phyloP scores from a whole-genome alignment of 2,329 filamentous ascomycete species.

The Aphanoascus verrucosus region DNA sequence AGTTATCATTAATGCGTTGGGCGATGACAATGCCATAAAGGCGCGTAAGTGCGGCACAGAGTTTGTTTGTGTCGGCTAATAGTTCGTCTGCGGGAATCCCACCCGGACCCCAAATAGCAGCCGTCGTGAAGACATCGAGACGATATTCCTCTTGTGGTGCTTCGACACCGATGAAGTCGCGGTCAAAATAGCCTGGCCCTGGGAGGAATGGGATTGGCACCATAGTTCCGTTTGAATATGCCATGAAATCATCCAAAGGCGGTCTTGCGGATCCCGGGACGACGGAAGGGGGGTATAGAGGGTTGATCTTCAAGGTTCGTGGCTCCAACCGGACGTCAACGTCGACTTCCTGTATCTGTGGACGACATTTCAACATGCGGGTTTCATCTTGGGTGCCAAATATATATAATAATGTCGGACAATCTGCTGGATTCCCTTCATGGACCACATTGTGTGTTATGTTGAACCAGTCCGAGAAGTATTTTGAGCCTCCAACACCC shows the following conservation, averaged over 20 bases:
- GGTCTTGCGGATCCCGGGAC: slow-evolving; percentile 7
- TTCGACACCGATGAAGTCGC: slow-evolving; percentile 10
- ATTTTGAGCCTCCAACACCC: slow-evolving; percentile 8
- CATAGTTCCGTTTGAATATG: slow-evolving; percentile 9
- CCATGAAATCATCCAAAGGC: slow-evolving; percentile 12
- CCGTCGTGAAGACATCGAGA: slow-evolving; percentile 8
- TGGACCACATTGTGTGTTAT: slow-evolving; percentile 8
- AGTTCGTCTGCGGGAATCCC: slow-evolving; percentile 11
- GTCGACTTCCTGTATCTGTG: slow-evolving; percentile 18
- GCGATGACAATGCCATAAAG: slow-evolving; percentile 10
- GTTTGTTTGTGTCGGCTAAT: slow-evolving; percentile 4
- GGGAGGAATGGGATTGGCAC: slow-evolving; percentile 7
- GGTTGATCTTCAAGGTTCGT: slow-evolving; percentile 9
- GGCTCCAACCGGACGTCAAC: slow-evolving; percentile 5
- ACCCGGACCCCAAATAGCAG: slow-evolving; percentile 9
- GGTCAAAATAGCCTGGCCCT: slow-evolving; percentile 1
- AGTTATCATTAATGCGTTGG: slow-evolving; percentile 10
- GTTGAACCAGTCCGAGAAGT: slow-evolving; percentile 10
- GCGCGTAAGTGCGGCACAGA: slow-evolving; percentile 3
- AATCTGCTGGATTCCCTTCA: slow-evolving; percentile 11
- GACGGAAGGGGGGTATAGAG: slow-evolving; percentile 12
- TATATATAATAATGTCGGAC: slow-evolving; percentile 15
- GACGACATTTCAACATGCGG: slow-evolving; percentile 16
- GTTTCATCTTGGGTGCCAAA: slow-evolving; percentile 16
- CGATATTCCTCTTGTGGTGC: slow-evolving; percentile 4